Conservation (phyloP, 768 basidiomycete species). For the Mycena vulgaris region DNA sequence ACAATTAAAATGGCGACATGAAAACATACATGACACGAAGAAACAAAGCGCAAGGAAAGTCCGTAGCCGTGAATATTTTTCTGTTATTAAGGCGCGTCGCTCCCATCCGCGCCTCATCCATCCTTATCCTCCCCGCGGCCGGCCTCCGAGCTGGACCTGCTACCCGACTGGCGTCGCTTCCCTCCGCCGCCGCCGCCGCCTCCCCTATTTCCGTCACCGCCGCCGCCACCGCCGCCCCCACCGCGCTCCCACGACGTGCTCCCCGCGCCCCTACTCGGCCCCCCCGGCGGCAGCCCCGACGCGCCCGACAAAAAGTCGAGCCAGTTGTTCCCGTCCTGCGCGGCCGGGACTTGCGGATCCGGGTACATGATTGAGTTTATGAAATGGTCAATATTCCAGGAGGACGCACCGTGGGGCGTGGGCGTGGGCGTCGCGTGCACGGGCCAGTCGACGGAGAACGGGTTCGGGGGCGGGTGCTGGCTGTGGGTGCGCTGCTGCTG, state of each 20-base stretch:
- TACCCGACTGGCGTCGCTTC: constrained; percentile 25
- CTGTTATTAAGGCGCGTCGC: too few relatives aligned
- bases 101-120: not conserved
- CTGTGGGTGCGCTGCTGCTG: not conserved
- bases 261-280: constrained; percentile 5
- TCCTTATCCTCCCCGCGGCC: constrained; percentile 22
- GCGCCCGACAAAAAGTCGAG: constrained; percentile 31
- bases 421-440: constrained; percentile 14
- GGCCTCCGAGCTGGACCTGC: constrained; percentile 19
- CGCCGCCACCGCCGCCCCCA: not conserved
- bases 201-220: not conserved
- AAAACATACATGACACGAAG: not conserved
- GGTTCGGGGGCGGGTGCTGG: constrained; percentile 4
- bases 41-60: not conserved
- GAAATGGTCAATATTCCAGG: constrained; percentile 41
- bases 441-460: constrained; percentile 37
- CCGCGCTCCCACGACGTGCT: constrained; percentile 35
- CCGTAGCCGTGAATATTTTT: not conserved
- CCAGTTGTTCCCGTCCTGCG: constrained; percentile 24
- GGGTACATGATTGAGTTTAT: constrained; percentile 38
- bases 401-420: constrained; percentile 35
- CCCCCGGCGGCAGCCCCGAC: not conserved
- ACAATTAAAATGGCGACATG: not conserved
- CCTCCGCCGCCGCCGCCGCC: not conserved
- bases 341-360: constrained; percentile 2